Percentiles rank a stretch among this genome's conserved stretches.
phyloP scores from a whole-genome alignment of 495 filamentous ascomycete species.

The Physcia stellaris region DNA sequence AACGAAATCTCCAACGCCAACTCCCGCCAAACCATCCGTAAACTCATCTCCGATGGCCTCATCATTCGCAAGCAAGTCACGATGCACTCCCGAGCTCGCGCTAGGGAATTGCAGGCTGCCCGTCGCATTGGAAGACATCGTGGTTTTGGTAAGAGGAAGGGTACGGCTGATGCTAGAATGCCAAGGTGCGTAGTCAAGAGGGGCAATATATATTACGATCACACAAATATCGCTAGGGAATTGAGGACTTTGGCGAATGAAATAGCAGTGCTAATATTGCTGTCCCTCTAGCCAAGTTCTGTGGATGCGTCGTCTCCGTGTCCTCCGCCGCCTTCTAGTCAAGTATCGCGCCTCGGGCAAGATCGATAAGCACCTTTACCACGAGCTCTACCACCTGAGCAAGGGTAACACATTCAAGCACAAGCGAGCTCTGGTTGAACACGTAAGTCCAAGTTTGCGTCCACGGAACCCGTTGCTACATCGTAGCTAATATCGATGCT shows the following conservation, averaged over 20 bases:
- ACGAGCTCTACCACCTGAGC: slow-evolving; percentile 97
- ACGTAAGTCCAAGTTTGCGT: slow-evolving; percentile 54
- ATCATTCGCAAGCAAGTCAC: slow-evolving; percentile 99
- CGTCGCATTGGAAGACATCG: slow-evolving; percentile 89
- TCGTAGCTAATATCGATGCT: neutral
- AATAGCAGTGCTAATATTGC: slow-evolving; percentile 6
- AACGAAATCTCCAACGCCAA: slow-evolving; percentile 99
- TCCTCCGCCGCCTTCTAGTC: slow-evolving; percentile 95
- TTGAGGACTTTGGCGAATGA: neutral
- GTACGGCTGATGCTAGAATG: slow-evolving; percentile 99
- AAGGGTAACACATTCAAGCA: slow-evolving; percentile 99
- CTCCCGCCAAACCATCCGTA: slow-evolving; percentile 99
- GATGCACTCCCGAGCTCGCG: slow-evolving; percentile 96
- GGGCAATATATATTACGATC: no score
- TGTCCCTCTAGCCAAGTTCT: slow-evolving; percentile 61
- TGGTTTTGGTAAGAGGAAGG: slow-evolving; percentile 99
- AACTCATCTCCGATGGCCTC: slow-evolving; percentile 98
- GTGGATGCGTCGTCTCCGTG: slow-evolving; percentile 99
- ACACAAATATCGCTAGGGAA: no score
- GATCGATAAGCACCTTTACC: slow-evolving; percentile 99
- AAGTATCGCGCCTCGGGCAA: slow-evolving; percentile 99
- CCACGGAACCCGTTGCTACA: slow-evolving; percentile 1
- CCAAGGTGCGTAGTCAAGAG: slow-evolving; percentile 54
- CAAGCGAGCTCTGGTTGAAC: slow-evolving; percentile 98
- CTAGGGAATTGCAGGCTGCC: slow-evolving; percentile 79